Base-by-base conservation (phyloP, 129 eudicot species). In the Solidago caesia region DNA sequence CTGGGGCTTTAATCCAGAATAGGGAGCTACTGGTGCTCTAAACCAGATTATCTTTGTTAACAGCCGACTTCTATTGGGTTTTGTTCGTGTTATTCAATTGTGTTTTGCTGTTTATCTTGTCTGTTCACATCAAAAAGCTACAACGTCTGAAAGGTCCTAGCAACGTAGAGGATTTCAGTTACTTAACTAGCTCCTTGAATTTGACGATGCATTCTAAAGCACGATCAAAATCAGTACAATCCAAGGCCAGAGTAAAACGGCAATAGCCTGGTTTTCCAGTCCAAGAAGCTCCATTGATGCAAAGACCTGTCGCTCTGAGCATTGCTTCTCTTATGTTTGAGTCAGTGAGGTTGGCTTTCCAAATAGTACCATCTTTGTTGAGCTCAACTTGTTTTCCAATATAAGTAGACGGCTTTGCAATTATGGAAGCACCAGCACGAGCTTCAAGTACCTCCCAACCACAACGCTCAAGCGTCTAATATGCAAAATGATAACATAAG, bases 371-470 rank as follows among this genome's bases (percentile, higher is more conserved):
- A 64, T 75, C 84, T 65, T 78, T 73, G 21, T 68, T 56, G 2
- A 90, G 63, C 65, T 81, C 87, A 67, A 90, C 48, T 11, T 45
- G 79, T 85, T 90, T 94, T 49, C 96, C 89, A 12, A 90, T 70
- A 77, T 87, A 90, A 0, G 84, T 79, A 60, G 87, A 75, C 33
- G 97, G 96, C 76, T 87, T 94, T 68, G 97, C 93, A 14, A 94
- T 79, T 70, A 94, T 80, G n/a, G 98, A 94, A 67, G 88, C 85
- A 27, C 98, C 98, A 10, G 83, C 89, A 65, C 63, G 85, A 52
- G 98, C 86, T 78, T 85, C 97, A 72, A 94, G 64, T 47, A 94
- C 98, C 47, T 87, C 96, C 98, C 98, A 94, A 62, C 98, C 98
- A 68, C 93, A 86, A 2, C 64, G 85, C 85, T 88, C 91, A 5